A percentile compares a stretch with the other conserved stretches of the same genome.
Evolutionary conservation across 192 early-diverging fungal genomes (phyloP).

Genomic region (Mortierella antarctica): DNA sequence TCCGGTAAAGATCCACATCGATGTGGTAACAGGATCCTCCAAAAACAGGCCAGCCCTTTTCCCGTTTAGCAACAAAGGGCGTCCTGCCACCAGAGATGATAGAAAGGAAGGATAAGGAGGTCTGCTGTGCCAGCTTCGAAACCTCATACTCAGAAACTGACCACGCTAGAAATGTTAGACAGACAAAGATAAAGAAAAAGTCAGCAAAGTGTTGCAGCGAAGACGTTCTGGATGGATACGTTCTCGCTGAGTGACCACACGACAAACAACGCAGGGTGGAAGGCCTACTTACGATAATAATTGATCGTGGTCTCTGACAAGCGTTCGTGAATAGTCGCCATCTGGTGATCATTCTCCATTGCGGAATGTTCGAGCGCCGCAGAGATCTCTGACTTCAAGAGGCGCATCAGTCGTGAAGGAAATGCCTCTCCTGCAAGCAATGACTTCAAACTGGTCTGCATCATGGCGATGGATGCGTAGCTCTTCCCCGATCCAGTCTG

Average conservation of each 20-base stretch:
- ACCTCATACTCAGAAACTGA: constrained; percentile 38
- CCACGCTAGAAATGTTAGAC: constrained; percentile 22
- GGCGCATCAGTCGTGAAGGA: constrained; percentile 25
- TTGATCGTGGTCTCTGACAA: constrained; percentile 25
- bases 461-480: constrained; percentile 23
- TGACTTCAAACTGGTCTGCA: constrained; percentile 41
- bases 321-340: constrained; percentile 31
- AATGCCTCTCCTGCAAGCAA: constrained; percentile 43
- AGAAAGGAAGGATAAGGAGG: constrained; percentile 13
- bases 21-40: constrained; percentile 37
- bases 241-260: neutral
- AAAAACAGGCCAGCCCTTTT: constrained; percentile 40
- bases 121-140: constrained; percentile 35
- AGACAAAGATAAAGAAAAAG: neutral
- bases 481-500: constrained; percentile 21
- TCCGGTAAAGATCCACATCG: constrained; percentile 38
- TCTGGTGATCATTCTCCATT: constrained; percentile 37
- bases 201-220: neutral
- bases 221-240: neutral
- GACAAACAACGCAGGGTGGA: neutral
- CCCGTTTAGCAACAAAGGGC: constrained; percentile 17
- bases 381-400: constrained; percentile 33
- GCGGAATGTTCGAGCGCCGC: constrained; percentile 27
- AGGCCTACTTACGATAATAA: constrained; percentile 30
- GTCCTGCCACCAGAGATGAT: constrained; percentile 40